Evolutionary conservation across 2,329 filamentous ascomycete genomes (phyloP).

Genomic region (Colletotrichum destructivum): DNA sequence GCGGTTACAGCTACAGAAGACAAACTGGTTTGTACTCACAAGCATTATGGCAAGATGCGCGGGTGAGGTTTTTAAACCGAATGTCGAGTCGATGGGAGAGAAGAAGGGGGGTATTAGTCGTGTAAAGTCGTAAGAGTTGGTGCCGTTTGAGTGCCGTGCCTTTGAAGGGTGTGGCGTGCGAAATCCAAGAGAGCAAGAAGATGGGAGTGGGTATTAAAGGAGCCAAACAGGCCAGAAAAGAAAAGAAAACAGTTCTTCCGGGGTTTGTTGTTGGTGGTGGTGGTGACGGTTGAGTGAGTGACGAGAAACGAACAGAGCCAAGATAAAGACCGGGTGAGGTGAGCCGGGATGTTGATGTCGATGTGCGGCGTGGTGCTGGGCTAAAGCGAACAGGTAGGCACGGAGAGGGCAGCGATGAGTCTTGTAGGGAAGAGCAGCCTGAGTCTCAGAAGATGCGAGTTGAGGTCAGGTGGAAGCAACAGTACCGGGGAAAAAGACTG

Average conservation of each 20-base stretch:
- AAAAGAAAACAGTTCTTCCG: slow-evolving; percentile 25
- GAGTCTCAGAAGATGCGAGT: background rate
- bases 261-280: slow-evolving; percentile 13
- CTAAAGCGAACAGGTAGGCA: slow-evolving; percentile 22
- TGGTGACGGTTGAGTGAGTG: slow-evolving; percentile 38
- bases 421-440: background rate
- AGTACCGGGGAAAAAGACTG: slow-evolving; percentile 2
- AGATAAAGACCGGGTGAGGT: slow-evolving; percentile 8
- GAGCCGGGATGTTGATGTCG: slow-evolving; percentile 20
- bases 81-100: slow-evolving; percentile 10
- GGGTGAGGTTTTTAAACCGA: background rate
- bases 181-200: slow-evolving; percentile 35
- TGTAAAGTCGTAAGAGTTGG: slow-evolving; percentile 7
- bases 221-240: slow-evolving; percentile 12
- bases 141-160: slow-evolving; percentile 18
- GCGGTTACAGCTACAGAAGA: slow-evolving; percentile 19
- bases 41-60: slow-evolving; percentile 27
- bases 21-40: slow-evolving; percentile 28
- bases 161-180: slow-evolving; percentile 9
- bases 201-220: slow-evolving; percentile 19
- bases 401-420: slow-evolving; percentile 16
- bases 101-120: slow-evolving; percentile 8
- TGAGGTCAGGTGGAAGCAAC: slow-evolving; percentile 12
- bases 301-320: slow-evolving; percentile 41
- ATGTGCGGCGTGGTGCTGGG: slow-evolving; percentile 11